These are phyloP conservation scores for Euphorbia tirucalli DNA, from an alignment of 345 rosid species.

Conservation along the genomic window DNA sequence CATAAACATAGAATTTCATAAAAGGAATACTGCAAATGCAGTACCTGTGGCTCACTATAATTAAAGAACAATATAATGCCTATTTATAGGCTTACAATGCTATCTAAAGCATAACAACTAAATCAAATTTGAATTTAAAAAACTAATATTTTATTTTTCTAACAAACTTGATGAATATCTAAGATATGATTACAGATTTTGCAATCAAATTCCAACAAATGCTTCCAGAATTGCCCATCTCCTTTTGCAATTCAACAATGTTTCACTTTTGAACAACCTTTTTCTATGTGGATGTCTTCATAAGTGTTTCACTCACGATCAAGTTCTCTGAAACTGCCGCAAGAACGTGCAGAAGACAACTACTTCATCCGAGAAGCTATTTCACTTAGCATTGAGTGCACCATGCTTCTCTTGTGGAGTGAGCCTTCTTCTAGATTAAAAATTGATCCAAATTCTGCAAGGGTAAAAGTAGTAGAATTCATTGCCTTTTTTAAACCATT, in stretches of 20 bases:
- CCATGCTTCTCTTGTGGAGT: constrained; percentile 26
- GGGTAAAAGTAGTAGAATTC: constrained; percentile 20
- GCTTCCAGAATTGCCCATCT: neutral
- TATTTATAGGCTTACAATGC: no score
- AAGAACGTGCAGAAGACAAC: constrained; percentile 16
- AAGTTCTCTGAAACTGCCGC: neutral
- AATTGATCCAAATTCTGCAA: constrained; percentile 14
- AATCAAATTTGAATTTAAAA: no score
- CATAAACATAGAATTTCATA: no score
- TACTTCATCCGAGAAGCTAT: constrained; percentile 41
- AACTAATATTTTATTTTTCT: no score
- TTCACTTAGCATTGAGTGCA: constrained; percentile 52
- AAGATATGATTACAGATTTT: no score
- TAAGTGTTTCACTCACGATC: neutral
- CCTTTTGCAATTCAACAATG: neutral
- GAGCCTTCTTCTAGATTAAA: constrained; percentile 17
- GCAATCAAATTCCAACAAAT: neutral
- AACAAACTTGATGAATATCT: no score
- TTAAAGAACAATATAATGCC: no score
- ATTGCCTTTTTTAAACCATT: constrained; percentile 27
- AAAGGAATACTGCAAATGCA: no score
- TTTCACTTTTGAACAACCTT: neutral
- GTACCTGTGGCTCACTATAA: no score
- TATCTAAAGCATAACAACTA: no score
- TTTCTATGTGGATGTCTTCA: neutral